Conservation (phyloP, 345 rosid genomes). For the Murraya koenigii region DNA sequence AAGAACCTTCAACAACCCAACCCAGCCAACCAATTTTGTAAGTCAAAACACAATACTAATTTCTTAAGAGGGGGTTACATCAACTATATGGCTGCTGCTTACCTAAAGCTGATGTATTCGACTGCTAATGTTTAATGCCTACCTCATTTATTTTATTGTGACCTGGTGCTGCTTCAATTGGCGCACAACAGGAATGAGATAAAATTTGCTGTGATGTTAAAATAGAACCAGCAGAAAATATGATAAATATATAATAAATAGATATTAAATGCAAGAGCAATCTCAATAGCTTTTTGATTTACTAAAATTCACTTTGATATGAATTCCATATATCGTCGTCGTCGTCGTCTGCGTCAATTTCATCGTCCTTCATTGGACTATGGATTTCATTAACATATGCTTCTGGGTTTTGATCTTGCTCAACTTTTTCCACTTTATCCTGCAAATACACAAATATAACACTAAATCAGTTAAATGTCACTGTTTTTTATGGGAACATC, state of each 20-base stretch:
- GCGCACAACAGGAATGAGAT: background rate
- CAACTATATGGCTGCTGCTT: background rate
- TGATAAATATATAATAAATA: too few species aligned
- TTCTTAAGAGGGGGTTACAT: background rate
- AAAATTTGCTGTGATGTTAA: background rate
- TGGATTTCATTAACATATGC: conserved; percentile 28
- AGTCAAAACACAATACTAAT: background rate
- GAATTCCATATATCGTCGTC: conserved; percentile 29
- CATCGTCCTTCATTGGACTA: conserved; percentile 29
- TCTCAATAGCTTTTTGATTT: background rate
- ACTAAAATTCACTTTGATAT: conserved; percentile 25
- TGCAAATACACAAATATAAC: conserved; percentile 21
- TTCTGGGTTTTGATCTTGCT: conserved; percentile 22
- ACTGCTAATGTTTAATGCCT: background rate
- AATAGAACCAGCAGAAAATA: too few species aligned
- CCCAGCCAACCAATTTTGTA: background rate
- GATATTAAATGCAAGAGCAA: background rate
- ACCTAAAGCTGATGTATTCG: background rate
- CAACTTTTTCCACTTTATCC: conserved; percentile 36
- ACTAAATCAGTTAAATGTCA: background rate
- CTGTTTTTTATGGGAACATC: background rate
- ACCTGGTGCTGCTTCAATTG: background rate
- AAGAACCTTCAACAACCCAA: background rate
- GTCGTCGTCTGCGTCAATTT: conserved; percentile 15
- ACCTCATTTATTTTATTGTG: background rate